A percentile compares a stretch with the other conserved stretches of the same genome.
These are phyloP conservation scores for Geotrichum histeridarum DNA, from an alignment of 1,139 yeast species.

Conservation along the genomic window DNA sequence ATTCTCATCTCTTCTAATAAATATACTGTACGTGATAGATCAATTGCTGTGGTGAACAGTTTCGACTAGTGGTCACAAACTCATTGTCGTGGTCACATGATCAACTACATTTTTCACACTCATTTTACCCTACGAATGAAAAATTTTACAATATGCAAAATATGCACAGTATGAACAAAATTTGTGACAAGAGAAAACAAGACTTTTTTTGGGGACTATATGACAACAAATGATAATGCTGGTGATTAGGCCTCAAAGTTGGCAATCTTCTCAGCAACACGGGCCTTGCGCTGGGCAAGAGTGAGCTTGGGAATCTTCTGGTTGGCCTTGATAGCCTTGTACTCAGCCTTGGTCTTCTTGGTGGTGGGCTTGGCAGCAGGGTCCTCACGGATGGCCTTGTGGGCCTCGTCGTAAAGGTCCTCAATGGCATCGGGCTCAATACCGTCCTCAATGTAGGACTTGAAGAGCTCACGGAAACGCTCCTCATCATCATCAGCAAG, in stretches of 20 bases:
- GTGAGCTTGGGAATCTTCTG: constrained; percentile 85
- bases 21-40: too few species aligned
- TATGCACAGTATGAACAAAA: background rate
- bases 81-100: too few species aligned
- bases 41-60: too few species aligned
- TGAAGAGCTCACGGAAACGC: constrained; percentile 94
- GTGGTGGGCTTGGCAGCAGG: constrained; percentile 81
- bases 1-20: too few species aligned
- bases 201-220: background rate
- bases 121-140: background rate
- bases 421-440: constrained; percentile 95
- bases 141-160: background rate
- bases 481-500: constrained; percentile 99
- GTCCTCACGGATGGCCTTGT: constrained; percentile 92
- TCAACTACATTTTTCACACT: too few species aligned
- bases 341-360: constrained; percentile 96
- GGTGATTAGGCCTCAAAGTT: constrained; percentile 7
- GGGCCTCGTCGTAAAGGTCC: constrained; percentile 93
- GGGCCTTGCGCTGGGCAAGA: constrained; percentile 85
- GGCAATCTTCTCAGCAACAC: constrained; percentile 88
- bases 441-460: constrained; percentile 94
- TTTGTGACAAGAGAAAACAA: background rate
- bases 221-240: background rate
- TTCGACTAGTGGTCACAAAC: too few species aligned
- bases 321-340: constrained; percentile 94